Base-by-base conservation (phyloP, 495 filamentous ascomycete genomes). In the Viridothelium virens region DNA sequence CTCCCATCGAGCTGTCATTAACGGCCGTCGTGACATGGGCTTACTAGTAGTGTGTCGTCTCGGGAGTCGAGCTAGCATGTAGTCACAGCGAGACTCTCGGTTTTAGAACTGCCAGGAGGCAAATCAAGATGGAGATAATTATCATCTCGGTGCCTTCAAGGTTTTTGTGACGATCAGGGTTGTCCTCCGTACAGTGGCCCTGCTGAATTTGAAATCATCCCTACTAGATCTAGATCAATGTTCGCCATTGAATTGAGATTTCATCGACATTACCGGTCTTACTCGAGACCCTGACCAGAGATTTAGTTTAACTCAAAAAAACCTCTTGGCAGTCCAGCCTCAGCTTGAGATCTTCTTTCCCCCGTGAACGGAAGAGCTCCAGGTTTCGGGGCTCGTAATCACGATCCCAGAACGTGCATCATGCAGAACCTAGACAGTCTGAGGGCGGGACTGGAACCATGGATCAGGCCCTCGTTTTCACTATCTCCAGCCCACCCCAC, bases 291-390 rank as follows among this genome's bases (percentile, higher is more conserved):
- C 25, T 59, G 53, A 59, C 31, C 31, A 59, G 53, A 59, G 18
- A 16, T 11, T 5, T 14, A 53, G 16, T 53, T 53, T 53, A 18
- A 53, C 7, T 16, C 53, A 36, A 34, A 59, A 59, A 36, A 3
- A 36, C 14, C 53, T 59, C 53, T 59, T 59, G 53, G 53, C 53
- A 59, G 5, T 59, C 53, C 53, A 59, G 31, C 53, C 53, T 59
- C 53, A 59, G 53, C 53, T 36, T 31, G 18, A 59, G 53, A 6
- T 33, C 31, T 31, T 25, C 25, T 25, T 25, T 6, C 10, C 36
- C 53, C 18, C 53, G 53, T 36, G 14, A 31, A 59, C 18, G 33
- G 53, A 59, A 31, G 53, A 59, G 53, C 53, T 59, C 53, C 53
- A 33, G 36, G 53, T 59, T 59, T 59, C 53, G 53, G 31, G 14